Conservation (phyloP, 169 alveolate genomes). For the Cyclospora cayetanensis region DNA sequence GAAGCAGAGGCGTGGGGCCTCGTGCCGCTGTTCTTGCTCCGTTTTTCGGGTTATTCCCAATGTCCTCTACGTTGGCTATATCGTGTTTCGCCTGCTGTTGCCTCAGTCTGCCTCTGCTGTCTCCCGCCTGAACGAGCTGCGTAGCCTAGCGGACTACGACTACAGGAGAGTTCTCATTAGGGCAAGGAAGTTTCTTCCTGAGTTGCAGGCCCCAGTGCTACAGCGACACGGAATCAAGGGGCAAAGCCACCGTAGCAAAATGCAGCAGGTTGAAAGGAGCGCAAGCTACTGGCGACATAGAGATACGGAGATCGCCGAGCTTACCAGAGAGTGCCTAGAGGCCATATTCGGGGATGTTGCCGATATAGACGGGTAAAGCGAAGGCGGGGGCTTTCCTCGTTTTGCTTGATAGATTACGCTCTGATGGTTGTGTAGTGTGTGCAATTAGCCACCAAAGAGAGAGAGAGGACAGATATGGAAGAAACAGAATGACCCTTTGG, state of each 20-base stretch:
- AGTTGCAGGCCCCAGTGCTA: constrained; percentile 51
- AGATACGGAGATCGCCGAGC: constrained; percentile 12
- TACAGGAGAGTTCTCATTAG: constrained; percentile 39
- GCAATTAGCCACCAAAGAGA: no score
- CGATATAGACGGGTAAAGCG: constrained; percentile 32
- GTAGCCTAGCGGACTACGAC: constrained; percentile 64
- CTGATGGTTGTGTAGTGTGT: no score
- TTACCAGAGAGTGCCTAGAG: constrained; percentile 45
- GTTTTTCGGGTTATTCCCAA: no score
- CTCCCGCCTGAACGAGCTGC: constrained; percentile 19
- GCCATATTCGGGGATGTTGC: constrained; percentile 70
- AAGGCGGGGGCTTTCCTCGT: not conserved
- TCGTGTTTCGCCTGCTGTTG: not conserved
- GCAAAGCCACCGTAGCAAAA: constrained; percentile 7
- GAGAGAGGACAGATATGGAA: no score
- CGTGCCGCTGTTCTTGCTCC: no score
- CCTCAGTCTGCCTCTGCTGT: constrained; percentile 22
- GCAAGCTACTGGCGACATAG: constrained; percentile 43
- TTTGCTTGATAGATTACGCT: no score
- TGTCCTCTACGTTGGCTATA: no score
- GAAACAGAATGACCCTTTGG: no score
- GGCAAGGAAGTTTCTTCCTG: constrained; percentile 60
- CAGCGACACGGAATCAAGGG: constrained; percentile 43
- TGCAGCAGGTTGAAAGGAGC: constrained; percentile 47
- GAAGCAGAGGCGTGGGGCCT: no score